phyloP scores from a whole-genome alignment of 129 eudicot species.

The Arctium minus region DNA sequence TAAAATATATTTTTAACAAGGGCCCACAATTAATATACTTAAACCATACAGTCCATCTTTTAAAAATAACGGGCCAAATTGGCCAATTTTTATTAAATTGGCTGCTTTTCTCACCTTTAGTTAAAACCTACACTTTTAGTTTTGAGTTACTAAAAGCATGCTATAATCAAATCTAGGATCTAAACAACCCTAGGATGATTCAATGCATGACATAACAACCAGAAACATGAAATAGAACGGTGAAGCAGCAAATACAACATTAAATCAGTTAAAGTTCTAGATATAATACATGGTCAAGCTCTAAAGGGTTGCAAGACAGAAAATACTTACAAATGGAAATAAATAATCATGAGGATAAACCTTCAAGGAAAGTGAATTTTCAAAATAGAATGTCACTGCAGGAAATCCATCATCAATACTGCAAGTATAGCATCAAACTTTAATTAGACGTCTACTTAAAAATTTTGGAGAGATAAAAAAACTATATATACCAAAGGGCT shows the following conservation, averaged over 20 bases:
- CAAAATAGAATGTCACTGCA: conserved; percentile 56
- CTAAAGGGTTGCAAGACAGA: not conserved
- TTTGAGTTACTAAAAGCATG: not conserved
- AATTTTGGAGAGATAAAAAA: not conserved
- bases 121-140: not conserved
- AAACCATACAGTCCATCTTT: too few relatives aligned
- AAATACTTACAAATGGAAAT: conserved; percentile 64
- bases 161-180: not conserved
- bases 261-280: not conserved
- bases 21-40: too few relatives aligned
- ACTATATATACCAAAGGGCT: not conserved
- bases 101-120: not conserved
- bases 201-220: not conserved
- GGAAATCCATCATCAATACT: conserved; percentile 75
- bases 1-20: too few relatives aligned
- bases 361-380: conserved; percentile 47
- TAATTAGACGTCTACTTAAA: not conserved
- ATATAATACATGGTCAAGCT: not conserved
- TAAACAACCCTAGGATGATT: not conserved
- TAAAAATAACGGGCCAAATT: too few relatives aligned
- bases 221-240: not conserved
- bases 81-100: not conserved
- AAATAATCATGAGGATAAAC: conserved; percentile 75
- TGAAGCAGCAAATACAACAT: not conserved
- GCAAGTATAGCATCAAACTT: conserved; percentile 30